phyloP scores from a whole-genome alignment of 2,329 filamentous ascomycete genomes.

The Nannizzia gypsea region DNA sequence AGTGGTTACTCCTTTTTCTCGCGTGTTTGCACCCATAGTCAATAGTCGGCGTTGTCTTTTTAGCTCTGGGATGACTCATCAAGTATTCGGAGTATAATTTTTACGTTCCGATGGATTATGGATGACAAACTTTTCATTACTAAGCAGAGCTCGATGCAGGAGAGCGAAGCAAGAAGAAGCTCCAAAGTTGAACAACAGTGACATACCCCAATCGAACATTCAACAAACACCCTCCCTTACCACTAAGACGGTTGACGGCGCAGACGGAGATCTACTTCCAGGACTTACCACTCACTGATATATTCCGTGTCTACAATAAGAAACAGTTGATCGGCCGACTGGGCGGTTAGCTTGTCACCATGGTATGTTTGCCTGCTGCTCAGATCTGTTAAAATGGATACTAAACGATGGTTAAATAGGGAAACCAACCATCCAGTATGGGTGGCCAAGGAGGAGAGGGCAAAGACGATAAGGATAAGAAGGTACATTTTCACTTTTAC shows the following conservation, averaged over 20 bases:
- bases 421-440: conserved; percentile 64
- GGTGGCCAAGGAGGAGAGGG: conserved; percentile 62
- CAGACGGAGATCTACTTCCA: neutral
- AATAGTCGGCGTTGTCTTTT: no score
- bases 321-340: neutral
- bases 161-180: neutral
- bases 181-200: neutral
- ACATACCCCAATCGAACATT: neutral
- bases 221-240: neutral
- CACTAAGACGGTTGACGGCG: neutral
- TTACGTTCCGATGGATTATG: rapidly evolving
- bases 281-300: neutral
- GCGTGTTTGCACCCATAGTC: no score
- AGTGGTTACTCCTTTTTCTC: no score
- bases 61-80: no score
- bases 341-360: conserved; percentile 19
- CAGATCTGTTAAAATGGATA: conserved; percentile 15
- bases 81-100: no score
- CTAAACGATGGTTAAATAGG: conserved; percentile 22
- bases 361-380: conserved; percentile 21
- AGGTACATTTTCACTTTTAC: conserved; percentile 44
- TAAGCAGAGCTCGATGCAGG: neutral
- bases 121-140: neutral
- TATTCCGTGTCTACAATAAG: neutral
- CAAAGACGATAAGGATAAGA: conserved; percentile 84